These are phyloP conservation scores for Aspergillus eucalypticola DNA, from an alignment of 2,329 filamentous ascomycete species.

Conservation along the genomic window DNA sequence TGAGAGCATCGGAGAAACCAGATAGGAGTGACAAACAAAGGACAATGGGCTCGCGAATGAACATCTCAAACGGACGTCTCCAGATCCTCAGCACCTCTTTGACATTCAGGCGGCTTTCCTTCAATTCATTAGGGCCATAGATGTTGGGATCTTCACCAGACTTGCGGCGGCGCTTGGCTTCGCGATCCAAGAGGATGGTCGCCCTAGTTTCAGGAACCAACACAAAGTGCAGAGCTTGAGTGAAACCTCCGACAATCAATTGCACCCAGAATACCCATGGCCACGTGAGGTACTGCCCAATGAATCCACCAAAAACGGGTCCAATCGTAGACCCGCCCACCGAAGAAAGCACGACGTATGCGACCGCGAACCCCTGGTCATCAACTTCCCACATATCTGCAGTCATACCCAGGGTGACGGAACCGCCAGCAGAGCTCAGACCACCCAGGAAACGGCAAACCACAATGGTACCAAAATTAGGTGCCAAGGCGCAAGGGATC, in stretches of 20 bases:
- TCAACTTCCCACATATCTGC: conserved; percentile 73
- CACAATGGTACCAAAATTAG: conserved; percentile 70
- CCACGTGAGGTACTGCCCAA: conserved; percentile 68
- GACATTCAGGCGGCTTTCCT: conserved; percentile 56
- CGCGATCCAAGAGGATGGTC: conserved; percentile 74
- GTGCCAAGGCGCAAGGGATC: conserved; percentile 69
- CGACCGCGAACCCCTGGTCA: conserved; percentile 73
- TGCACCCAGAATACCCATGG: conserved; percentile 83
- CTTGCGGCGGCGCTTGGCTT: conserved; percentile 72
- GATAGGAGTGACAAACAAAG: conserved; percentile 60
- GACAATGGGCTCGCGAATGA: conserved; percentile 66
- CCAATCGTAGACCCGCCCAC: conserved; percentile 76
- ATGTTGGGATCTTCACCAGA: conserved; percentile 60
- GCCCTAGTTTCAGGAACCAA: conserved; percentile 76
- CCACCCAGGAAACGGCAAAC: conserved; percentile 71
- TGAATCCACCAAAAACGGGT: conserved; percentile 76
- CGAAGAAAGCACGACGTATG: conserved; percentile 75
- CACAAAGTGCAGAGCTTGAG: conserved; percentile 67
- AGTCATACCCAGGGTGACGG: conserved; percentile 73
- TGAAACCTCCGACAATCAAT: conserved; percentile 72
- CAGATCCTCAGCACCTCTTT: conserved; percentile 60
- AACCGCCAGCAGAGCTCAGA: conserved; percentile 70
- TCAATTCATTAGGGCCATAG: conserved; percentile 71
- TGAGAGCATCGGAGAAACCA: conserved; percentile 65
- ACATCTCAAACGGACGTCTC: conserved; percentile 64